phyloP scores from a whole-genome alignment of 768 basidiomycete genomes.

The Pleurotus tuoliensis region DNA sequence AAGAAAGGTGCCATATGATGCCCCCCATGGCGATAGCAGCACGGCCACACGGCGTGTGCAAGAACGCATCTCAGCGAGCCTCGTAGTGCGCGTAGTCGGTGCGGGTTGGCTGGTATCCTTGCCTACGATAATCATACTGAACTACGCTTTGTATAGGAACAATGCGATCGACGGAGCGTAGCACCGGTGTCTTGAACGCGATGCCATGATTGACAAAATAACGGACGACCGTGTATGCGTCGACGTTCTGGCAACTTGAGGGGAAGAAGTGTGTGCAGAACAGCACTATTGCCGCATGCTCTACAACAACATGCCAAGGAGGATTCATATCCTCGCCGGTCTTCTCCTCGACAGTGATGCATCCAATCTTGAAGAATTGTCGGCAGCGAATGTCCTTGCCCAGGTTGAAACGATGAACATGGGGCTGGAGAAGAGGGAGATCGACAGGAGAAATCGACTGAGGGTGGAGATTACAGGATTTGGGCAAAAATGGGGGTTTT shows the following conservation, averaged over 20 bases:
- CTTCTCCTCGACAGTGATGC: no score
- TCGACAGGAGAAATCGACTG: no score
- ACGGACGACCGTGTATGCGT: background rate
- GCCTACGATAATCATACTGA: slow-evolving; percentile 14
- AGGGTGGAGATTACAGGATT: background rate
- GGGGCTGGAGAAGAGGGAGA: no score
- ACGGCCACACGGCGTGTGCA: slow-evolving; percentile 14
- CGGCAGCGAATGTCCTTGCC: no score
- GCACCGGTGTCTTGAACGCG: slow-evolving; percentile 8
- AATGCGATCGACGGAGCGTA: background rate
- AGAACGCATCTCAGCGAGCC: background rate
- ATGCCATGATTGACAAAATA: slow-evolving; percentile 10
- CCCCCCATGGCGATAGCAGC: slow-evolving; percentile 22
- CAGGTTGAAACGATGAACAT: no score
- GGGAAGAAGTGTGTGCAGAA: background rate
- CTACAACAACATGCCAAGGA: background rate
- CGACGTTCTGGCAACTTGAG: background rate
- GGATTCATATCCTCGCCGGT: no score
- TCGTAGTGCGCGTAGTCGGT: slow-evolving; percentile 8
- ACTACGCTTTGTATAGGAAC: background rate
- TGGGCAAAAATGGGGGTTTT: background rate
- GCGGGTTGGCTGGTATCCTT: slow-evolving; percentile 1
- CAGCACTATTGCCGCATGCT: background rate
- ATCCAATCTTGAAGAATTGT: no score
- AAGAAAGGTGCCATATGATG: slow-evolving; percentile 20